Conservation (phyloP, 441 rosid genomes). For the Caryocar brasiliense region DNA sequence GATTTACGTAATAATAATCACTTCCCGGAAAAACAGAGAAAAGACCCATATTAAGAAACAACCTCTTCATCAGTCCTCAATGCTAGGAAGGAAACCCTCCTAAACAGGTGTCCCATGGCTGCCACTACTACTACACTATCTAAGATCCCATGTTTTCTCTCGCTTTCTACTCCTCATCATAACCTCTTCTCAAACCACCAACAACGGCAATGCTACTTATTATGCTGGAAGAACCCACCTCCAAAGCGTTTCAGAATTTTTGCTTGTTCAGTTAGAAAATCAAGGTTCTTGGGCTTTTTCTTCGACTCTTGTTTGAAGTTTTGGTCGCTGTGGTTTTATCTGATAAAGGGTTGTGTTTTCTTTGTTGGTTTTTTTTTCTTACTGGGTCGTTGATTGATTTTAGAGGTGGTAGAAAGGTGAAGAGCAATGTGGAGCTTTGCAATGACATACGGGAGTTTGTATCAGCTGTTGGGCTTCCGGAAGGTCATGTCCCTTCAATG, state of each 20-base stretch:
- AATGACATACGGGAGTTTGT: constrained; percentile 55
- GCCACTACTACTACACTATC: no score
- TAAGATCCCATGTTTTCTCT: no score
- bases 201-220: constrained; percentile 10
- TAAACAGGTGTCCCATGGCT: no score
- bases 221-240: constrained; percentile 6
- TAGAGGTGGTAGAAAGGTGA: constrained; percentile 55
- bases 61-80: no score
- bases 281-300: constrained; percentile 30
- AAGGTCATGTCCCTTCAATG: constrained; percentile 57
- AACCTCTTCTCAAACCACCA: no score
- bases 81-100: no score
- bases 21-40: no score
- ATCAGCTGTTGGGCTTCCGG: constrained; percentile 49
- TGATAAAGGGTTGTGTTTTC: not conserved
- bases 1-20: no score
- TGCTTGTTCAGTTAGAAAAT: constrained; percentile 32
- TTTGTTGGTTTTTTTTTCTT: not conserved
- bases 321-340: not conserved
- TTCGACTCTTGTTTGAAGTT: not conserved
- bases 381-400: not conserved
- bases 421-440: constrained; percentile 68
- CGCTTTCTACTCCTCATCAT: no score
- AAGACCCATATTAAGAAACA: no score
- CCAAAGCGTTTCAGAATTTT: constrained; percentile 23